Evolutionary conservation across 2,329 filamentous ascomycete genomes (phyloP), one percentile per base, ranked within the genome.

Genomic region (Grosmannia serpens): DNA sequence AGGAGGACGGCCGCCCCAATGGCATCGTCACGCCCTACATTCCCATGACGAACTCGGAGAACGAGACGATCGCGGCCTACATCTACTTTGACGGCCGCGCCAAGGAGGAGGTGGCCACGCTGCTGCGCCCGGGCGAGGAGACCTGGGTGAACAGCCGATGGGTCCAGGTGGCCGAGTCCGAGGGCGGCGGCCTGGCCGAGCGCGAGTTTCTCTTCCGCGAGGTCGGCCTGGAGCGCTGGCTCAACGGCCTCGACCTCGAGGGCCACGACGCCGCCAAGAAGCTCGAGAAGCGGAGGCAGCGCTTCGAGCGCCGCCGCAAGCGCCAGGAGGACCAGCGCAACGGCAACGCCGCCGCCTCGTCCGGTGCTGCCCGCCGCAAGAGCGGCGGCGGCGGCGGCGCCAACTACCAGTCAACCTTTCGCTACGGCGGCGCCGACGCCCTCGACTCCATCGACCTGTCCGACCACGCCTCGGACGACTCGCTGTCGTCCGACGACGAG

Each of bases 61-160:
- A 96, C 72, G 94, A 99, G 75, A 99, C 94, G 17, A 92, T 99
- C 66, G 94, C 94, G 35, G 94, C 64, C 44, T 99, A 99, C 72
- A 97, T 99, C 66, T 99, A 99, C 75, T 99, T 99, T 69, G 94
- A 99, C 72, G 94, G 94, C 22, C 81, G 94, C 62, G 82, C 83
- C 61, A 99, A 99, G 71, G 94, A 99, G 70, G 94, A 99, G 74
- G 95, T 99, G 3, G 94, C 94, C 56, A 99, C 94, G 15, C 77
- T 99, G 59, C 77, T 99, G 56, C 82, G 94, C 58, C 87, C 91
- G 15, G 92, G 94, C 27, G 94, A 97, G 70, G 94, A 99, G 74
- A 99, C 94, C 2, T 99, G 94, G 94, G 95, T 99, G 27, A 99
- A 97, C 69, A 96, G 91, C 58, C 82, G 94, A 66, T 99, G 94